Evolutionary conservation across 352 stramenopile genomes (phyloP), one percentile per base, ranked within the genome.

Genomic region (Hyphochytrium catenoides): DNA sequence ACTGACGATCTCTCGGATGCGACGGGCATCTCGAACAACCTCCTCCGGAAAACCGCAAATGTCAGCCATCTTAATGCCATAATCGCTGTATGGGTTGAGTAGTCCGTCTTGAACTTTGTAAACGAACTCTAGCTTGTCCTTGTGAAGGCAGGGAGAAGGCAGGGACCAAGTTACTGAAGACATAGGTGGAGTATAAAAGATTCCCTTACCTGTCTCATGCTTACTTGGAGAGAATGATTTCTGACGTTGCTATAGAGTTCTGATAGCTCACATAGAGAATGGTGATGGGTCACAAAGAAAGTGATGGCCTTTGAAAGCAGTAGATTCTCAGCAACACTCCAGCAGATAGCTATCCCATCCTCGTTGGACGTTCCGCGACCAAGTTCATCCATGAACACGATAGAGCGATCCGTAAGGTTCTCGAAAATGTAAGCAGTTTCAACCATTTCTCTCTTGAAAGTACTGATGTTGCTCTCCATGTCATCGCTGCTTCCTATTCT

Each of bases 401-500:
- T 51, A 8, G 58, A 83, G 19, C 36, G 59, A 26, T 49, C 24
- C 4, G 67, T 76, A 31, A 57, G 64, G 3, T 57, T 53, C 40
- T 84, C 69, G 14, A 88, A 44, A 1, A 84, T 78, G 42, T 84
- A 82, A 6, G 70, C 69, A 2, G 59, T 74, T 38, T 90, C 75
- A 0, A 62, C 70, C 78, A 91, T 93, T 38, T 93, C 78, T 18
- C 88, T 61, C 8, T 57, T 59, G 44, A 93, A 93, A 3, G 75
- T 85, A 34, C 72, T 89, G 12, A 77, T 51, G 43, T 91, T 93
- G 46, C 86, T 73, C 53, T 93, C 77, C 62, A 93, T 86, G 37
- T 89, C 74, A 33, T 93, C 78, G 2, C 69, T 77, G 4, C 75
- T 92, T 7, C 74, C 75, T 27, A 93, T 83, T 31, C 77, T 57